Evolutionary conservation across 495 filamentous ascomycete species (phyloP), one percentile per base, ranked within the genome.

Genomic region (Talaromyces proteolyticus): DNA sequence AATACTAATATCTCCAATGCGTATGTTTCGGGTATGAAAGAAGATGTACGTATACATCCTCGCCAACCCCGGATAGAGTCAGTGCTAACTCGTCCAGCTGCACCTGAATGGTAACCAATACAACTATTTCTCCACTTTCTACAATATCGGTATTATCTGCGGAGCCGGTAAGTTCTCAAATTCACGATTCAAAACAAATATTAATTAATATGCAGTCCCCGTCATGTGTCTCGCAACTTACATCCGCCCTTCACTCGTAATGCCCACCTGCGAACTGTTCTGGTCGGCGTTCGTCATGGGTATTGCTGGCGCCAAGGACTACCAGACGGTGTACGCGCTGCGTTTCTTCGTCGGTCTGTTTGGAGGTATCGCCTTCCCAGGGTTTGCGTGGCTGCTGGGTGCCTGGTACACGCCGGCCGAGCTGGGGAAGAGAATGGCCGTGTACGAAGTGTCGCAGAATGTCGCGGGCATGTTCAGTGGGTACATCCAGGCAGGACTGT

Each of bases 71-170:
- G 12, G 12, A 45, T 24, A 29, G 19, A 18, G 4, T 6, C 14
- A 23, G 1, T 17, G 25, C 25, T 29, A 19, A n/a, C n/a, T n/a
- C n/a, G n/a, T n/a, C n/a, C 70, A 76, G 29, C 57, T 81, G 5
- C 57, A 62, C 19, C 56, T 81, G 16, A 65, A 69, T 21, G 76
- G 76, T 12, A 78, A 73, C 19, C 61, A 82, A 56, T 42, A 61
- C 7, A 61, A 56, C 23, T 51, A 42, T 3, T 34, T 75, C 54
- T 66, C 58, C 19, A 74, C 72, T 2, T 70, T 60, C 41, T 84
- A 69, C 64, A 80, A 74, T 4, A 70, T 77, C 26, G 78, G 79
- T 6, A 75, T 78, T 52, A 70, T 81, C 11, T 53, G 80, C 22
- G 78, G 76, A 19, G 23, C 42, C 18, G 18, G 41, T 42, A 42